Evolutionary conservation across 176 grass and related monocot species (phyloP), one percentile per base, ranked within the genome.

Genomic region (Themeda triandra): DNA sequence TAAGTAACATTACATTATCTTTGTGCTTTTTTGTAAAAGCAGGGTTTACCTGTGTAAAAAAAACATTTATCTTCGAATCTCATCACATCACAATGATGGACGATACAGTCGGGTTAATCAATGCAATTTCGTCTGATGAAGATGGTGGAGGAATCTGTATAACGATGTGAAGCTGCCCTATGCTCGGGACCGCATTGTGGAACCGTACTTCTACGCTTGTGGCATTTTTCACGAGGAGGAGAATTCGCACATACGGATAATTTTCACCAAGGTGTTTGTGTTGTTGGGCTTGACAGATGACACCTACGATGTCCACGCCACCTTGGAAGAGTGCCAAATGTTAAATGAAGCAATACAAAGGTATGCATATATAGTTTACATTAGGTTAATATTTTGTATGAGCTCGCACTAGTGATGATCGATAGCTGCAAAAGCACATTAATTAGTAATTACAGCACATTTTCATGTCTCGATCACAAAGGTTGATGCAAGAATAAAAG

Each of bases 81-180:
- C 14, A 48, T 17, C 14, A 19, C 48, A 67, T 31, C 15, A 9
- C 36, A 8, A 36, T 67, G 30, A 3, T n/a, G n/a, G n/a, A n/a
- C n/a, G n/a, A 19, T 14, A 33, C 14, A 6, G 28, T 17, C 48
- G 5, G 17, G 15, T 9, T 23, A 12, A 11, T 37, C 33, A 21
- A 24, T 70, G 44, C 44, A 14, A 45, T 45, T 70, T 37, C 2
- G 10, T 24, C 15, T 18, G 48, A 10, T 70, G 21, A 27, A 86
- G 83, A 25, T 86, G 83, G 75, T 86, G 75, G 83, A 68, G 67
- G 8, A 46, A 79, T 53, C 41, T 70, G 2, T 64, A 84, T 17
- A 3, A 46, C 17, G 35, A 25, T 29, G 42, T 78, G 21, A 79
- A 78, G 56, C 35, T 86, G 6, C 54, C 19, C 21, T 86, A 79